phyloP scores from a whole-genome alignment of 495 filamentous ascomycete species.

The Chlorociboria aeruginascens region DNA sequence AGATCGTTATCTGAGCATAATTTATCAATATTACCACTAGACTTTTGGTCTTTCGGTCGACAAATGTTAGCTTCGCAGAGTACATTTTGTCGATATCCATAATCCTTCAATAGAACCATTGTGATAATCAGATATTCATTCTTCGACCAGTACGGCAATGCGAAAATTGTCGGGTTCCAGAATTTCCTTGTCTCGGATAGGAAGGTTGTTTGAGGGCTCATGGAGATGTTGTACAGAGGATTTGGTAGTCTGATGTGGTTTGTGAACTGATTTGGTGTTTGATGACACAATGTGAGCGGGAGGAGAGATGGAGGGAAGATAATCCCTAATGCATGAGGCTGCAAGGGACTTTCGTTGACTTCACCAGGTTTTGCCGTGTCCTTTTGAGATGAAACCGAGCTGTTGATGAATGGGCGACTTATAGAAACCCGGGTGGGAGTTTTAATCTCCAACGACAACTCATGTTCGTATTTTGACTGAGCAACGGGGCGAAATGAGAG shows the following conservation, averaged over 20 bases:
- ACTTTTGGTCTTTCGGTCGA: constrained; percentile 11
- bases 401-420: too few species aligned
- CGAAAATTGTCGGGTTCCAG: constrained; percentile 30
- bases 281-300: constrained; percentile 9
- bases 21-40: constrained; percentile 17
- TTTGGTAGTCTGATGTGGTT: constrained; percentile 23
- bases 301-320: too few species aligned
- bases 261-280: constrained; percentile 22
- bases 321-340: too few species aligned
- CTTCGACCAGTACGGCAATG: constrained; percentile 27
- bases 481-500: background rate
- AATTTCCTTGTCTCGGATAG: constrained; percentile 20
- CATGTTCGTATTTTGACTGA: too few species aligned
- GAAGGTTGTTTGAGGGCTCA: constrained; percentile 14
- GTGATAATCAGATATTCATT: constrained; percentile 28
- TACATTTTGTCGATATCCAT: constrained; percentile 25
- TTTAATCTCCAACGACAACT: background rate
- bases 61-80: constrained; percentile 30
- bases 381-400: too few species aligned
- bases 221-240: constrained; percentile 25
- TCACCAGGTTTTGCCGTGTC: too few species aligned
- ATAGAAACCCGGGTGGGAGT: background rate
- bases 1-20: constrained; percentile 24
- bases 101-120: constrained; percentile 25
- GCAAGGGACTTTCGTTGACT: too few species aligned